Evolutionary conservation across 805 yeast species (phyloP), one percentile per base, ranked within the genome.

Genomic region (Candida wancherniae): DNA sequence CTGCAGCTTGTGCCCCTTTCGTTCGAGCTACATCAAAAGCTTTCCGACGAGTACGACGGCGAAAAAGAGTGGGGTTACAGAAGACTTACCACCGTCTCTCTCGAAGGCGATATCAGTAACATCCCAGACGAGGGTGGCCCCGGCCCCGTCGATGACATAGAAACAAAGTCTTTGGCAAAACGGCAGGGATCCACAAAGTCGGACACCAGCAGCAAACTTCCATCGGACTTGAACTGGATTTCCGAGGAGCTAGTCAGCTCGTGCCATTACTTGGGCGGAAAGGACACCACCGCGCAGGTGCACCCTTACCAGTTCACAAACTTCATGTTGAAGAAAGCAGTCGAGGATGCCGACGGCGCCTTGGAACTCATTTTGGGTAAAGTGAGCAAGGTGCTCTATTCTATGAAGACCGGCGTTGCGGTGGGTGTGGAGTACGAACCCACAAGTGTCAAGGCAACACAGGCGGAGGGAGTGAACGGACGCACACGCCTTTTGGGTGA

Each of bases 271-370:
- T 59, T 90, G 29, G 97, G 97, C 18, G 90, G 84, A 14, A 71
- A 75, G 18, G 88, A 81, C 39, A 78, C 94, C 9, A 90, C 97
- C 1, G 97, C 97, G 0, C 97, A 92, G 59, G 95, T 92, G 5
- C 97, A 90, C 53, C 97, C 98, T 2, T 86, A 82, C 61, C 81
- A 81, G 51, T 88, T 92, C 59, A 90, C 97, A n/a, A 82, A 81
- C 33, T 84, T 74, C 51, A 66, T 90, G 8, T 61, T 90, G 39
- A 75, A 77, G 42, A 81, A 84, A 50, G 94, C 95, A 28, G 74
- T 83, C 45, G 86, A 82, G 43, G 49, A 52, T 18, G 43, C 63
- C 25, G 63, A 81, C 2, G 94, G 92, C 6, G 76, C 83, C 12
- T 84, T 88, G n/a, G 92, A 84, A 45, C 62, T 92, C 24, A 69